Conservation (phyloP, 1,284 basidiomycete genomes). For the Neolentinus lepideus region DNA sequence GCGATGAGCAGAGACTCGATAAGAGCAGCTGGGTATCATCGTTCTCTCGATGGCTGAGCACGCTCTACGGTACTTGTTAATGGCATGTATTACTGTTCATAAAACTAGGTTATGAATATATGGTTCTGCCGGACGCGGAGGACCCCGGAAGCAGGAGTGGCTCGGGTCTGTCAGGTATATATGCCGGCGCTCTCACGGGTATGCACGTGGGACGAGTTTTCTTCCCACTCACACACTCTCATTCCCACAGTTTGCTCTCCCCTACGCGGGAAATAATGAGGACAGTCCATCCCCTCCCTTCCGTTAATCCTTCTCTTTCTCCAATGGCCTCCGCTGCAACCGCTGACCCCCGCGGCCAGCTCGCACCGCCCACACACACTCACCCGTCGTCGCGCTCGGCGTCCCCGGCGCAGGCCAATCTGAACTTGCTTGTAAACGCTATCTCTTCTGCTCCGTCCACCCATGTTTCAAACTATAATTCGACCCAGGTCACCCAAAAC, state of each 20-base stretch:
- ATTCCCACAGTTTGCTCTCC: slow-evolving; percentile 24
- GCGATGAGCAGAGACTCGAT: slow-evolving; percentile 4
- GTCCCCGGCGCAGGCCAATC: slow-evolving; percentile 29
- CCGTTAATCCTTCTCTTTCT: slow-evolving; percentile 28
- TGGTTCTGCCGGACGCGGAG: too few species aligned
- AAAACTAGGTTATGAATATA: neutral
- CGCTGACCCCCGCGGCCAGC: slow-evolving; percentile 25
- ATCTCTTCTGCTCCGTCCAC: slow-evolving; percentile 18
- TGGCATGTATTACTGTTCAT: neutral
- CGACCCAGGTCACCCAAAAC: slow-evolving; percentile 15
- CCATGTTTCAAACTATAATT: slow-evolving; percentile 17
- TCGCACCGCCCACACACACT: slow-evolving; percentile 22
- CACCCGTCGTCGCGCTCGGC: slow-evolving; percentile 28
- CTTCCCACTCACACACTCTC: slow-evolving; percentile 28
- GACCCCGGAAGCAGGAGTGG: slow-evolving; percentile 11
- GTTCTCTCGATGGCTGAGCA: neutral
- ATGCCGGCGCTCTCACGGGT: slow-evolving; percentile 23
- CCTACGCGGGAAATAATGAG: slow-evolving; percentile 9
- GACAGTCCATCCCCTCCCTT: slow-evolving; percentile 23
- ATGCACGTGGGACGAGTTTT: slow-evolving; percentile 15
- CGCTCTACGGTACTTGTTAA: neutral
- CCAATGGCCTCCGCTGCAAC: slow-evolving; percentile 36
- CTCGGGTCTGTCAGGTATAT: slow-evolving; percentile 27
- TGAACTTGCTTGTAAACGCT: slow-evolving; percentile 35
- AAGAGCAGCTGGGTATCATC: neutral